These are phyloP conservation scores for Boletus pseudo-olivaceus DNA, from an alignment of 768 basidiomycete genomes.

Conservation along the genomic window DNA sequence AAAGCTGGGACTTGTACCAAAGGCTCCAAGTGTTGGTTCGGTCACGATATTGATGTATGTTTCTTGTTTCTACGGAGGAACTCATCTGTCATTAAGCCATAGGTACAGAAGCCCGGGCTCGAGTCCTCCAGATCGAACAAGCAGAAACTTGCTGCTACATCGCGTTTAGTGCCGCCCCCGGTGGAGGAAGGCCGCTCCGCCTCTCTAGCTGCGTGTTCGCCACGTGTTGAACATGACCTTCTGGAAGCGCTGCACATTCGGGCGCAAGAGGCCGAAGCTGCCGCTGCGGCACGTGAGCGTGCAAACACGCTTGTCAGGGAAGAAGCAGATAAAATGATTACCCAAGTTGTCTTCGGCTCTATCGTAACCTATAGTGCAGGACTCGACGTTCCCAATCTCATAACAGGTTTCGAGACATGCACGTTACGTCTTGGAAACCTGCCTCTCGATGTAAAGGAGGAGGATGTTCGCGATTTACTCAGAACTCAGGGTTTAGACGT, in stretches of 20 bases:
- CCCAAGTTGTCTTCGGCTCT: conserved; percentile 42
- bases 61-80: neutral
- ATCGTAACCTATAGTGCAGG: conserved; percentile 52
- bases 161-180: neutral
- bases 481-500: conserved; percentile 40
- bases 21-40: conserved; percentile 34
- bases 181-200: neutral
- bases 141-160: neutral
- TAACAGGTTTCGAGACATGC: conserved; percentile 53
- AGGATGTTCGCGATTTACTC: conserved; percentile 44
- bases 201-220: neutral
- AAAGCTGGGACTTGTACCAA: conserved; percentile 36
- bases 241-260: neutral
- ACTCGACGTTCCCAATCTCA: conserved; percentile 40
- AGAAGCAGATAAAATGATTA: conserved; percentile 43
- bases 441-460: conserved; percentile 36
- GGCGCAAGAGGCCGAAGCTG: conserved; percentile 13
- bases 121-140: neutral
- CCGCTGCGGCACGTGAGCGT: conserved; percentile 12
- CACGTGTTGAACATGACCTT: neutral
- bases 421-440: conserved; percentile 45
- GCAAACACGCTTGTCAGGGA: conserved; percentile 18
- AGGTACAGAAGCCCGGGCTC: conserved; percentile 8
- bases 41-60: conserved; percentile 34
- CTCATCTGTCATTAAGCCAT: neutral